Base-by-base conservation (phyloP, 2,329 filamentous ascomycete genomes). In the Xylaria sp. region DNA sequence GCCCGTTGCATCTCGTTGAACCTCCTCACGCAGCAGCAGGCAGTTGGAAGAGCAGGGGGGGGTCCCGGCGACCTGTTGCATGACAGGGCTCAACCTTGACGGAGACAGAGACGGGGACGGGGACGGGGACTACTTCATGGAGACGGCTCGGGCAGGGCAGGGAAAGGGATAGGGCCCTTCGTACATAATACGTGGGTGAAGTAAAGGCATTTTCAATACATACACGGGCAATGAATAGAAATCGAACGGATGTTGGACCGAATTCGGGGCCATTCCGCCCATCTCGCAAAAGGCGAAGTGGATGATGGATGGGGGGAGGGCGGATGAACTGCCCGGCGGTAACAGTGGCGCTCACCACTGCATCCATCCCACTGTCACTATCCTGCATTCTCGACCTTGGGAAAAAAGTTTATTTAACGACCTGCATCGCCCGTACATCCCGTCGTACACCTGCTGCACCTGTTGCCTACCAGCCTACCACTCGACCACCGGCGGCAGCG, bases 251-350 rank as follows among this genome's bases (percentile, higher is more conserved):
- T 50, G 50, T 53, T 53, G 52, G 45, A 56, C 56, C 47, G 44
- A 45, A 48, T 50, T 49, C 9, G 54, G 50, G 18, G 11, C 29
- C 9, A 34, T 39, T 41, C 38, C 37, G 42, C 39, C n/a, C 43
- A 29, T 52, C 29, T 39, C 24, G 52, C 45, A 38, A n/a, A n/a
- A 50, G 43, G 44, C 48, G 39, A 38, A 44, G 13, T 34, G 9
- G 29, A 17, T 46, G 51, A 34, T 54, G 48, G 51, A 55, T 50
- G 29, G 29, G 64, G 62, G 55, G 63, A 62, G 49, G 47, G 45
- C 61, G 64, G 64, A 62, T 63, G 54, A 55, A 49, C 43, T 47
- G 48, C 51, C 63, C 61, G 60, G 60, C 48, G 59, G 61, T 63
- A 38, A 60, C 42, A 52, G 54, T 54, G 57, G 56, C 58, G 51